Evolutionary conservation across 768 basidiomycete genomes (phyloP).

Genomic region (Pleurotus salmoneostramineus): DNA sequence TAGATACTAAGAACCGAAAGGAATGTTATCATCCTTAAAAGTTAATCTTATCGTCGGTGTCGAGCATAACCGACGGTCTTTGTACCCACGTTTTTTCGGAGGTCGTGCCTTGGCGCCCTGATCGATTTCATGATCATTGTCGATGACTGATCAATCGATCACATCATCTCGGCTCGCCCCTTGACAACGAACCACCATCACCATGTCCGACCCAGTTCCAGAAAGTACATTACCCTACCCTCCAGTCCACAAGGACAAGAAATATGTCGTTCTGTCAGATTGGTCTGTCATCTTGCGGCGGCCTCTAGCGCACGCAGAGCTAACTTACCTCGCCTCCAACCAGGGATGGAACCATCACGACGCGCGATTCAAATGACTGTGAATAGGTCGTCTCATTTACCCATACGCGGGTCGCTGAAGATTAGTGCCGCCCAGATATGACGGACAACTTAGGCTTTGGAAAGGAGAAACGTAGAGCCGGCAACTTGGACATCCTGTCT

Average conservation of each 20-base stretch:
- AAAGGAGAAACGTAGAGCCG: conserved; percentile 60
- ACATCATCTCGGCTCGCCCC: not conserved
- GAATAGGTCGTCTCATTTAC: conserved; percentile 18
- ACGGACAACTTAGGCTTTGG: conserved; percentile 93
- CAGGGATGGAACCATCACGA: conserved; percentile 95
- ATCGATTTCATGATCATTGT: not conserved
- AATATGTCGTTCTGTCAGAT: conserved; percentile 85
- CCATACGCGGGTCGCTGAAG: not conserved
- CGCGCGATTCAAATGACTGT: conserved; percentile 92
- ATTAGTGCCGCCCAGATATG: conserved; percentile 46
- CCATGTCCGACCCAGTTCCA: conserved; percentile 33
- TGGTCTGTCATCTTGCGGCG: conserved; percentile 47
- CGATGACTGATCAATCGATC: not conserved
- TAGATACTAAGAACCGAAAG: not conserved
- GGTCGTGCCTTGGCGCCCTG: not conserved
- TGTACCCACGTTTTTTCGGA: not conserved
- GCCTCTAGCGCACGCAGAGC: not conserved
- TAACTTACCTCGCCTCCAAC: not conserved
- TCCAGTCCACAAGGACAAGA: conserved; percentile 72
- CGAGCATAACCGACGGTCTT: not conserved
- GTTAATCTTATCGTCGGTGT: not conserved
- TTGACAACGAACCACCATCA: not conserved
- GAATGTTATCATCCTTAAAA: not conserved
- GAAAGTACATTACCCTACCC: conserved; percentile 78
- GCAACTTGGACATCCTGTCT: conserved; percentile 69